These are phyloP conservation scores for Zygosaccharomyces rouxii DNA, from an alignment of 805 yeast species.

Conservation along the genomic window DNA sequence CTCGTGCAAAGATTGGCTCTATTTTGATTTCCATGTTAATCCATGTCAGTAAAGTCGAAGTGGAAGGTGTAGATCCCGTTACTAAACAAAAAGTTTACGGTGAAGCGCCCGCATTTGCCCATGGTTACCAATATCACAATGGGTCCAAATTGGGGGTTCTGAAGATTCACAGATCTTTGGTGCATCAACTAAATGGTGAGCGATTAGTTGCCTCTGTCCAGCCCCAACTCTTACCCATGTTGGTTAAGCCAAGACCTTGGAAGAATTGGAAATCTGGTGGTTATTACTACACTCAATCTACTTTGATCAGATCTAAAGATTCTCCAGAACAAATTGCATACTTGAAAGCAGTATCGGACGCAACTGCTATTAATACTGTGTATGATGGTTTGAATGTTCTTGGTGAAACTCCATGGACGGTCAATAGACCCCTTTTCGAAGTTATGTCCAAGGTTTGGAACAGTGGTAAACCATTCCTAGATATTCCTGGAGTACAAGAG, in stretches of 20 bases:
- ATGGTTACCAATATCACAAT: conserved; percentile 73
- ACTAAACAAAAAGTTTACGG: conserved; percentile 65
- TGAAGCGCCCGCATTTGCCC: conserved; percentile 84
- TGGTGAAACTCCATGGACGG: conserved; percentile 90
- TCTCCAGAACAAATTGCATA: conserved; percentile 89
- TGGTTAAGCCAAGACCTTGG: conserved; percentile 90
- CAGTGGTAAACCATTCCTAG: conserved; percentile 66
- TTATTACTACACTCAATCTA: conserved; percentile 58
- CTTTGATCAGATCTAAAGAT: conserved; percentile 71
- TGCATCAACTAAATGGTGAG: conserved; percentile 63
- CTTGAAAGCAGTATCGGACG: conserved; percentile 74
- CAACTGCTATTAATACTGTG: conserved; percentile 59
- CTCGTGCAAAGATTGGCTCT: conserved; percentile 75
- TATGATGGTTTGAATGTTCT: conserved; percentile 79
- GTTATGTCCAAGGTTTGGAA: conserved; percentile 83
- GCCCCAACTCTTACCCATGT: conserved; percentile 91
- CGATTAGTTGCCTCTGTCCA: conserved; percentile 59
- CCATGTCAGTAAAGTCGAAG: conserved; percentile 78
- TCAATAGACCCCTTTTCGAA: conserved; percentile 65
- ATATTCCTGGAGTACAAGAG: conserved; percentile 59
- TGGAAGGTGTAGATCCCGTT: conserved; percentile 74
- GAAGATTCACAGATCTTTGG: conserved; percentile 65
- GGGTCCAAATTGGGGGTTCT: conserved; percentile 82
- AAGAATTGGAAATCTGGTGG: conserved; percentile 79
- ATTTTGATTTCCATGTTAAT: conserved; percentile 67